Percentiles rank a stretch among this genome's conserved stretches.
phyloP scores from a whole-genome alignment of 2,329 filamentous ascomycete genomes.

The Trichoderma lentiforme region DNA sequence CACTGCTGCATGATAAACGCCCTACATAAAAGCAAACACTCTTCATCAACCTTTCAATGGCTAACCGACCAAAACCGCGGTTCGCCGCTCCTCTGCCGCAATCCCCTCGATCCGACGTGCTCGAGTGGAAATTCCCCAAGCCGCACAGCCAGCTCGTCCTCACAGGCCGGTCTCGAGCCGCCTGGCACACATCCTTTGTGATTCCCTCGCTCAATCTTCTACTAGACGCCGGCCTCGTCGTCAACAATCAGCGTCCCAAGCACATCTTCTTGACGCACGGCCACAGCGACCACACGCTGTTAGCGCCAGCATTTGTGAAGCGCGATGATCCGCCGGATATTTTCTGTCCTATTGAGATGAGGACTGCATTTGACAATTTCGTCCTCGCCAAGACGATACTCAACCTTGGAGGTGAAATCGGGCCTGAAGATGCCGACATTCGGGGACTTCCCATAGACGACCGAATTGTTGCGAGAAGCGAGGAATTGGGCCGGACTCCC shows the following conservation, averaged over 20 bases:
- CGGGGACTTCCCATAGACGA: conserved; percentile 17
- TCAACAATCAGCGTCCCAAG: conserved; percentile 45
- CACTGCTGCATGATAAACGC: neutral
- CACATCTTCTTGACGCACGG: conserved; percentile 51
- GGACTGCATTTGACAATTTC: conserved; percentile 38
- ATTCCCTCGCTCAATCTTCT: conserved; percentile 49
- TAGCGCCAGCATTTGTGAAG: conserved; percentile 42
- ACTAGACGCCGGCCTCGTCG: conserved; percentile 46
- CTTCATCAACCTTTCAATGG: neutral
- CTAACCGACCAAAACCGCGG: neutral
- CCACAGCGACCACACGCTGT: conserved; percentile 45
- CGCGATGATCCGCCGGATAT: conserved; percentile 45
- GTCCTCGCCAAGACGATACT: conserved; percentile 40
- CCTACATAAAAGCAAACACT: neutral
- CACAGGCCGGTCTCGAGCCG: conserved; percentile 46
- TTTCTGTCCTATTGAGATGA: conserved; percentile 43
- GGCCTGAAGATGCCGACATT: conserved; percentile 27
- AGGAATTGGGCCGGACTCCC: neutral
- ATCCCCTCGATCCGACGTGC: conserved; percentile 41
- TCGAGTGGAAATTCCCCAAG: conserved; percentile 45
- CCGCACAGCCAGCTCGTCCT: conserved; percentile 42
- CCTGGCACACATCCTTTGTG: conserved; percentile 51
- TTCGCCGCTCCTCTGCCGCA: conserved; percentile 46
- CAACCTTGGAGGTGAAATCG: conserved; percentile 39
- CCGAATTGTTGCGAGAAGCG: conserved; percentile 17